Evolutionary conservation across 192 early-diverging fungal species (phyloP).

Genomic region (Coemansia sp.): DNA sequence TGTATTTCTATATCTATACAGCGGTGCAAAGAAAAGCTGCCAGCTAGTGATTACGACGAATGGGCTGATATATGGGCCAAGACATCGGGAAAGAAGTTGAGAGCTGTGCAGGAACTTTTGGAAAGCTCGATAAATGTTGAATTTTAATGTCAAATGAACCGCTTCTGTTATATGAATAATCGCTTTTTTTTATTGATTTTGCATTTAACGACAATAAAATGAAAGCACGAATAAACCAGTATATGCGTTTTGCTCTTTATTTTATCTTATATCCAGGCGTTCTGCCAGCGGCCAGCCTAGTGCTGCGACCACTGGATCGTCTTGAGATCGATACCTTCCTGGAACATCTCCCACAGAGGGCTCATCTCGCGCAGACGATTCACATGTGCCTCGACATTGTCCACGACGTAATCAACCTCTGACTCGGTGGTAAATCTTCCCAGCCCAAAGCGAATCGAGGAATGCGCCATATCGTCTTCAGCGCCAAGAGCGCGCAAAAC

Average conservation of each 20-base stretch:
- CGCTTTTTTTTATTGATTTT: neutral
- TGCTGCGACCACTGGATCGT: slow-evolving; percentile 90
- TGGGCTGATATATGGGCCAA: slow-evolving; percentile 41
- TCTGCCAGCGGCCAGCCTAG: slow-evolving; percentile 30
- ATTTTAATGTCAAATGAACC: neutral
- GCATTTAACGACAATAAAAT: neutral
- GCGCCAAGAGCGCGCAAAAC: slow-evolving; percentile 96
- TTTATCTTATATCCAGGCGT: neutral
- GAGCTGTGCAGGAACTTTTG: slow-evolving; percentile 3
- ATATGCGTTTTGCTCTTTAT: neutral
- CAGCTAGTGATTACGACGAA: slow-evolving; percentile 22
- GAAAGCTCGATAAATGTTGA: slow-evolving; percentile 4
- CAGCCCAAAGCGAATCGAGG: slow-evolving; percentile 93
- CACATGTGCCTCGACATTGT: slow-evolving; percentile 79
- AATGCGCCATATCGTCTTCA: slow-evolving; percentile 96
- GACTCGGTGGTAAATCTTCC: slow-evolving; percentile 95
- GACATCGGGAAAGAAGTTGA: slow-evolving; percentile 13
- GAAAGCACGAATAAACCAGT: neutral
- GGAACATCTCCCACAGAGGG: slow-evolving; percentile 98
- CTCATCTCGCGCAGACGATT: slow-evolving; percentile 90
- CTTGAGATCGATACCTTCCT: slow-evolving; percentile 91
- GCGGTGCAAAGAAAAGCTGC: slow-evolving; percentile 8
- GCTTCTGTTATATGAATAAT: too few species aligned
- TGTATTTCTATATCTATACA: slow-evolving; percentile 26
- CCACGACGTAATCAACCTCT: slow-evolving; percentile 89